Evolutionary conservation across 805 yeast genomes (phyloP).

Genomic region (Aciculoconidium aculeatum): DNA sequence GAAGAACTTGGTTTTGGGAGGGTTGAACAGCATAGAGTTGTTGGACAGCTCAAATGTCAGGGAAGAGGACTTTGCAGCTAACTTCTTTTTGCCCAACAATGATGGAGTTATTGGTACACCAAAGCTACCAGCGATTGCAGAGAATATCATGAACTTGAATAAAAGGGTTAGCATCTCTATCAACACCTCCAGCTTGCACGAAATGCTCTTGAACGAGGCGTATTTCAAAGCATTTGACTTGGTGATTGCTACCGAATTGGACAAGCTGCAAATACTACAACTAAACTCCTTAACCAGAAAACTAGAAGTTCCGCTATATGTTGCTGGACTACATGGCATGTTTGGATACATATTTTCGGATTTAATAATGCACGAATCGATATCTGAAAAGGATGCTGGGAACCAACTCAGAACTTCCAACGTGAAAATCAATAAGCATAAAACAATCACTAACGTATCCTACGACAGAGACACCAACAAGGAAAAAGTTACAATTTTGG

Average conservation of each 20-base stretch:
- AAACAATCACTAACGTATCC: slow-evolving; percentile 27
- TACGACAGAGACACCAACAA: slow-evolving; percentile 33
- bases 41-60: slow-evolving; percentile 50
- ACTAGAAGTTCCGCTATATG: slow-evolving; percentile 59
- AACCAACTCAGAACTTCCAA: slow-evolving; percentile 33
- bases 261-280: slow-evolving; percentile 30
- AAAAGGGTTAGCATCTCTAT: slow-evolving; percentile 62
- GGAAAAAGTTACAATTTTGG: slow-evolving; percentile 36
- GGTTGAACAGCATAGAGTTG: slow-evolving; percentile 73
- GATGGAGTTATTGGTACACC: slow-evolving; percentile 48
- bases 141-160: slow-evolving; percentile 66
- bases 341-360: slow-evolving; percentile 82
- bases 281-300: slow-evolving; percentile 55
- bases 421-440: slow-evolving; percentile 47
- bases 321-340: slow-evolving; percentile 68
- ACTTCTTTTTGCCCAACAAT: slow-evolving; percentile 61
- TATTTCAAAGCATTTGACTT: slow-evolving; percentile 58
- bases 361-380: slow-evolving; percentile 56
- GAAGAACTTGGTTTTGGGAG: slow-evolving; percentile 83
- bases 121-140: slow-evolving; percentile 50
- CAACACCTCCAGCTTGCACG: slow-evolving; percentile 25
- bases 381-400: slow-evolving; percentile 46
- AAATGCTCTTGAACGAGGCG: slow-evolving; percentile 12
- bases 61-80: slow-evolving; percentile 63
- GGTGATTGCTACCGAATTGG: slow-evolving; percentile 68